Percentiles rank a stretch among this genome's conserved stretches.
phyloP scores from a whole-genome alignment of 2,329 filamentous ascomycete species.

The Phyllosticta citribraziliensis region DNA sequence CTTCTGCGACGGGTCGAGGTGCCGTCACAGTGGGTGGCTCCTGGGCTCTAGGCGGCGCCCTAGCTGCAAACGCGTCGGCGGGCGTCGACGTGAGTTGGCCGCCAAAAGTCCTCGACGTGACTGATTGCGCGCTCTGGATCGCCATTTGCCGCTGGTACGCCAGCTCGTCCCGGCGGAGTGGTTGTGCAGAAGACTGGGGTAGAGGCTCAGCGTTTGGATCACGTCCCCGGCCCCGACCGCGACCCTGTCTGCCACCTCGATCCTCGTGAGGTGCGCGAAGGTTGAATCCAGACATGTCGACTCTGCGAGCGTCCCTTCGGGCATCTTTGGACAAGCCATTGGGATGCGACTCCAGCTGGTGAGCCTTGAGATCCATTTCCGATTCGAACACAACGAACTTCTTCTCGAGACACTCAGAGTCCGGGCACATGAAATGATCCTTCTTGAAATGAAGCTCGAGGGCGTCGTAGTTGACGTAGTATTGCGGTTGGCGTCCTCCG shows the following conservation, averaged over 20 bases:
- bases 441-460: conserved; percentile 79
- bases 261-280: conserved; percentile 61
- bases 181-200: conserved; percentile 66
- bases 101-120: conserved; percentile 72
- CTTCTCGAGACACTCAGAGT: conserved; percentile 86
- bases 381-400: conserved; percentile 96
- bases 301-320: conserved; percentile 69
- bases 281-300: conserved; percentile 83
- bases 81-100: conserved; percentile 57
- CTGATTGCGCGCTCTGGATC: conserved; percentile 77
- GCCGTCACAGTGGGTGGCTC: conserved; percentile 31
- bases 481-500: conserved; percentile 63
- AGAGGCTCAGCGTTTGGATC: conserved; percentile 80
- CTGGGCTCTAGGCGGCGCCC: conserved; percentile 32
- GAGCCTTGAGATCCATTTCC: conserved; percentile 88
- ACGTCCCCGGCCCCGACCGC: conserved; percentile 56
- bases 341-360: conserved; percentile 77
- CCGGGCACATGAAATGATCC: conserved; percentile 77
- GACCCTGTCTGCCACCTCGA: conserved; percentile 42
- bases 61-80: conserved; percentile 34
- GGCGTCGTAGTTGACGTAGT: conserved; percentile 80
- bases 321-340: conserved; percentile 72
- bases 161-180: conserved; percentile 73
- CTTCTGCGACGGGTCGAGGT: conserved; percentile 21
- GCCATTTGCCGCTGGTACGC: conserved; percentile 89